A percentile compares a stretch with the other conserved stretches of the same genome.
Conservation (phyloP, 2,329 filamentous ascomycete species). For the Esteya vermicola region DNA sequence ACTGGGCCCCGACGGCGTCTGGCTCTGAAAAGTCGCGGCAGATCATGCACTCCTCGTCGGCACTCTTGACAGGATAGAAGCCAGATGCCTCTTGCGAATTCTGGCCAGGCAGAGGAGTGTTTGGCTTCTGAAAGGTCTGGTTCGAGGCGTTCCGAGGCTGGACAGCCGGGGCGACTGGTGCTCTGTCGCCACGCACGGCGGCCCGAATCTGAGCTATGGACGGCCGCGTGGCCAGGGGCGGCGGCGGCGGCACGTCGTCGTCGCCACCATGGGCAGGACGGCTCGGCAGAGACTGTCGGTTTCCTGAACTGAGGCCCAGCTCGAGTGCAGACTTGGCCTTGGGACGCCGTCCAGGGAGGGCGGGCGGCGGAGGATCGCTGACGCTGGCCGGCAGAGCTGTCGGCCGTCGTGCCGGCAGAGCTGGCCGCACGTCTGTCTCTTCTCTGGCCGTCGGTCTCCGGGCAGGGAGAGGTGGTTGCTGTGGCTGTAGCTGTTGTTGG, state of each 20-base stretch:
- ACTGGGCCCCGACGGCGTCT: slow-evolving; percentile 63
- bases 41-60: slow-evolving; percentile 45
- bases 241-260: slow-evolving; percentile 31
- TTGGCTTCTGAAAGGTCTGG: no score
- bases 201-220: slow-evolving; percentile 35
- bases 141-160: neutral
- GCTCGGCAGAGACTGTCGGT: neutral
- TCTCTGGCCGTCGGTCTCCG: slow-evolving; percentile 6
- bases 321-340: slow-evolving; percentile 14
- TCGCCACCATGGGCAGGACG: slow-evolving; percentile 6
- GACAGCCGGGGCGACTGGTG: neutral
- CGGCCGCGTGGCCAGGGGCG: slow-evolving; percentile 38
- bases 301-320: slow-evolving; percentile 12
- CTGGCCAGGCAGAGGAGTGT: neutral
- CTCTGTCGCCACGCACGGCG: slow-evolving; percentile 8
- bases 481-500: no score
- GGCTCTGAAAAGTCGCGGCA: slow-evolving; percentile 82
- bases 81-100: neutral
- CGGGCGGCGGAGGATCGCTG: slow-evolving; percentile 39
- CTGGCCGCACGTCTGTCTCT: slow-evolving; percentile 46
- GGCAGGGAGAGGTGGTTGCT: neutral
- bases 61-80: slow-evolving; percentile 4
- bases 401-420: slow-evolving; percentile 22
- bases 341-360: slow-evolving; percentile 19
- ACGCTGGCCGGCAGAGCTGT: slow-evolving; percentile 16